phyloP scores from a whole-genome alignment of 345 rosid species.

The Abelmoschus esculentus region DNA sequence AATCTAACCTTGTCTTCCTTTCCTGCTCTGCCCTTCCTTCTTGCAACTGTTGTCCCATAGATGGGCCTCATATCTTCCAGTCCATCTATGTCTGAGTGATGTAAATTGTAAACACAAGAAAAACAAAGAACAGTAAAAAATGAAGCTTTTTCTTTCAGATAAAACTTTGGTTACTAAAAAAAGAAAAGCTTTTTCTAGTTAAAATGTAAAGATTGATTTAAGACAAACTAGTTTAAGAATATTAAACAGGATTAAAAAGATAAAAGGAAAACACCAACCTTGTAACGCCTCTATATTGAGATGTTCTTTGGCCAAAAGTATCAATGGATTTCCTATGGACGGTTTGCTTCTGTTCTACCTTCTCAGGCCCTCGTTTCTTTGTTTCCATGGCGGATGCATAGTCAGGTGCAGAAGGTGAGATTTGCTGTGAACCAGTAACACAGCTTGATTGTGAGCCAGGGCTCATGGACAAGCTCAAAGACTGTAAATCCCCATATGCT shows the following conservation, averaged over 20 bases:
- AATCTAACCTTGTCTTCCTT: slow-evolving; percentile 12
- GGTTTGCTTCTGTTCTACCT: slow-evolving; percentile 60
- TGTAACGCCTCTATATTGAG: slow-evolving; percentile 96
- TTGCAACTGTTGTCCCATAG: slow-evolving; percentile 97
- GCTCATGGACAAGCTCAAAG: slow-evolving; percentile 94
- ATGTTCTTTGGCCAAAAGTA: slow-evolving; percentile 96
- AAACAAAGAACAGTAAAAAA: neutral
- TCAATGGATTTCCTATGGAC: slow-evolving; percentile 92
- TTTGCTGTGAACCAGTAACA: slow-evolving; percentile 57
- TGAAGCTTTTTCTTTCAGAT: neutral
- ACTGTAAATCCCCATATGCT: slow-evolving; percentile 69
- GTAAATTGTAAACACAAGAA: neutral
- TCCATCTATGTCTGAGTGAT: slow-evolving; percentile 75
- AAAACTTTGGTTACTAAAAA: neutral
- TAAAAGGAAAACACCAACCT: slow-evolving; percentile 34
- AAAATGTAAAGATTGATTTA: slow-evolving; percentile 1
- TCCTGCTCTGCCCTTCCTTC: slow-evolving; percentile 60
- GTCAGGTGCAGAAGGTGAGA: slow-evolving; percentile 39
- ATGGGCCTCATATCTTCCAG: slow-evolving; percentile 97
- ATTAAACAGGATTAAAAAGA: neutral
- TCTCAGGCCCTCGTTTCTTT: slow-evolving; percentile 77
- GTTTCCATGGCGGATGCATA: slow-evolving; percentile 43
- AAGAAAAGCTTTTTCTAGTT: neutral
- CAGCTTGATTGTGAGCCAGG: slow-evolving; percentile 90
- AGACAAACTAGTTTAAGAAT: slow-evolving; percentile 5